Conservation (phyloP, 2,329 filamentous ascomycete species). For the Penicillium oxalicum region DNA sequence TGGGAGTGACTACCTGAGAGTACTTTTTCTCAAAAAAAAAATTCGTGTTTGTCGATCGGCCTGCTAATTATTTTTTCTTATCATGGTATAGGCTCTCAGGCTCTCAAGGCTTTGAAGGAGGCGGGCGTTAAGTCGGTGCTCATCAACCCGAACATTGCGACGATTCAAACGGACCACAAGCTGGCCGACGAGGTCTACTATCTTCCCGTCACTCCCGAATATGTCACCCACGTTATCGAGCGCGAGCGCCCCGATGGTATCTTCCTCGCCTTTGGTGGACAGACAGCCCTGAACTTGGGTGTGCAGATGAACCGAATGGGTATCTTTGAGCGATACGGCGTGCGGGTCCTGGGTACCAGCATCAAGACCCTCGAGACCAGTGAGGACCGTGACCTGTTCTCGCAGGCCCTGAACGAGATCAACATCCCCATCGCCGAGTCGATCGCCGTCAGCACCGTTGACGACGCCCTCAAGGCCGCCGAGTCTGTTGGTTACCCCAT, state of each 20-base stretch:
- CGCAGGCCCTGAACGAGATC: slow-evolving; percentile 93
- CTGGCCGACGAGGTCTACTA: slow-evolving; percentile 98
- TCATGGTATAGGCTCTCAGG: slow-evolving; percentile 68
- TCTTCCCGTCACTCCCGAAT: slow-evolving; percentile 93
- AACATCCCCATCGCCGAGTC: slow-evolving; percentile 96
- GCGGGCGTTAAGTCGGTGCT: slow-evolving; percentile 85
- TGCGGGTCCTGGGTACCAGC: slow-evolving; percentile 92
- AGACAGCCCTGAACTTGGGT: slow-evolving; percentile 93
- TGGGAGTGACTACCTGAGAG: no score
- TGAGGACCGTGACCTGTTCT: slow-evolving; percentile 93
- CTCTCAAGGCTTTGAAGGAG: slow-evolving; percentile 93
- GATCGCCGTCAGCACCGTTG: slow-evolving; percentile 82
- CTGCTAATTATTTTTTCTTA: slow-evolving; percentile 16
- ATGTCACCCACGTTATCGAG: slow-evolving; percentile 96
- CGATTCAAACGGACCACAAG: slow-evolving; percentile 94
- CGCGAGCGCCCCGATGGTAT: slow-evolving; percentile 93
- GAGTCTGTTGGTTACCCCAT: slow-evolving; percentile 89
- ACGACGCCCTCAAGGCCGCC: slow-evolving; percentile 85
- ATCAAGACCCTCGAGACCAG: slow-evolving; percentile 89
- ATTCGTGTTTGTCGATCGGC: no score
- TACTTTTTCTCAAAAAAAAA: no score
- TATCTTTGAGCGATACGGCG: slow-evolving; percentile 88
- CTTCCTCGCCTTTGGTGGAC: slow-evolving; percentile 93
- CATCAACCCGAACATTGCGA: slow-evolving; percentile 97
- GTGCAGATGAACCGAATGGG: slow-evolving; percentile 96